phyloP scores from a whole-genome alignment of 164 flowering plant genomes.

The Vitis cinerea region DNA sequence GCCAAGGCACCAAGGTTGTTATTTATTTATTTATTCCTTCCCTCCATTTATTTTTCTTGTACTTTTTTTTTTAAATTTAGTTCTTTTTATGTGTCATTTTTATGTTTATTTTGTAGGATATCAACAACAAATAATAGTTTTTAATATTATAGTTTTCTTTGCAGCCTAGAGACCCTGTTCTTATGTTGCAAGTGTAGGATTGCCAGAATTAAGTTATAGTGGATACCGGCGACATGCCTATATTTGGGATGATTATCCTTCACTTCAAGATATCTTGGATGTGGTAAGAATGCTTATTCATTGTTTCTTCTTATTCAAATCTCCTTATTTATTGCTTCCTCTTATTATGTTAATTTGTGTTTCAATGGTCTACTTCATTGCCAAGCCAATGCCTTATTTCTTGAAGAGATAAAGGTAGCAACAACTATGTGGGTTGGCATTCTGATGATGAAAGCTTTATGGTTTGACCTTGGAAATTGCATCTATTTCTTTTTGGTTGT shows the following conservation, averaged over 20 bases:
- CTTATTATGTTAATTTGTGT: neutral
- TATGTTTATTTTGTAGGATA: neutral
- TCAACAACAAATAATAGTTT: neutral
- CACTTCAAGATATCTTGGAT: constrained; percentile 56
- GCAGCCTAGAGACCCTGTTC: constrained; percentile 91
- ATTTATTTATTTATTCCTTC: too few species aligned
- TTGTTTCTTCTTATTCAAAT: too few species aligned
- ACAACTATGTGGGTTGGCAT: constrained; percentile 93
- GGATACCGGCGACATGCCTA: constrained; percentile 78
- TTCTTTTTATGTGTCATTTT: neutral
- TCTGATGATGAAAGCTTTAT: constrained; percentile 94
- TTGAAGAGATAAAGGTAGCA: constrained; percentile 71
- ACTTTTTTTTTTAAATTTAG: neutral
- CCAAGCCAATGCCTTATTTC: neutral
- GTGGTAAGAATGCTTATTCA: constrained; percentile 37
- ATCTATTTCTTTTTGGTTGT: constrained; percentile 82
- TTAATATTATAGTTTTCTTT: neutral
- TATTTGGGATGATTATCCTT: constrained; percentile 87
- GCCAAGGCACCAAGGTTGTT: neutral
- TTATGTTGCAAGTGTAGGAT: constrained; percentile 56
- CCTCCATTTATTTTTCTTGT: too few species aligned
- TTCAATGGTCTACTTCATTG: neutral
- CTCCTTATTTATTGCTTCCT: neutral
- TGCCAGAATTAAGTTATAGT: constrained; percentile 71
- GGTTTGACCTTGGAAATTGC: constrained; percentile 86